phyloP scores from a whole-genome alignment of 176 grass and related monocot genomes.

The Oryza glumipatula region DNA sequence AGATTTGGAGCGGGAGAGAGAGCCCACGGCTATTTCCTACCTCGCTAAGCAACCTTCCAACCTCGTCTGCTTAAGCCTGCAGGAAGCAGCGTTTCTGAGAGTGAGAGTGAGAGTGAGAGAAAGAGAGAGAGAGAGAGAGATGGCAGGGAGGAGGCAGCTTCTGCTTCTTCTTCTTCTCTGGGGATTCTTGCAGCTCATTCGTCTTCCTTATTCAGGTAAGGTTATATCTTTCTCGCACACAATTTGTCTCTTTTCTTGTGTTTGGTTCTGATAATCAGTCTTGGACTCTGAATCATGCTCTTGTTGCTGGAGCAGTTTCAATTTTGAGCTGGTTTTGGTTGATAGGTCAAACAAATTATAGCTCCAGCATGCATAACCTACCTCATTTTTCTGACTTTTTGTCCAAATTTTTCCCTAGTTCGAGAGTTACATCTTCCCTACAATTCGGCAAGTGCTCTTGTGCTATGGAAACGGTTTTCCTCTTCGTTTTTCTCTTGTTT shows the following conservation, averaged over 20 bases:
- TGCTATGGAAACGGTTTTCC: background rate
- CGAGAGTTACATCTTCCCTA: background rate
- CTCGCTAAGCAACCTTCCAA: constrained; percentile 60
- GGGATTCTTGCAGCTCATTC: constrained; percentile 16
- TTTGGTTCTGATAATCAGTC: background rate
- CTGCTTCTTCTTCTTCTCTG: constrained; percentile 13
- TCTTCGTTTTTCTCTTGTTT: background rate
- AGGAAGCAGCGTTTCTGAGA: background rate
- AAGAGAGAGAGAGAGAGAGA: background rate
- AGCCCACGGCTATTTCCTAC: constrained; percentile 22
- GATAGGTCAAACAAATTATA: background rate
- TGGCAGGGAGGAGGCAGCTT: background rate
- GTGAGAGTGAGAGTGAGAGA: too few relatives aligned
- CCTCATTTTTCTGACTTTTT: background rate
- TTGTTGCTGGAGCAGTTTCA: background rate
- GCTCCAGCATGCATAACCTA: background rate
- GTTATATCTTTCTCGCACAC: background rate
- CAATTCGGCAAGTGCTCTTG: background rate
- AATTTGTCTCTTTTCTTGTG: too few relatives aligned
- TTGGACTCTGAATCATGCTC: background rate
- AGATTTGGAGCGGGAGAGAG: constrained; percentile 9
- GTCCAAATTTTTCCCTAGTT: background rate
- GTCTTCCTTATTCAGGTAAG: constrained; percentile 37
- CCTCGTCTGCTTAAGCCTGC: background rate
- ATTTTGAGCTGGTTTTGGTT: background rate